Conservation (phyloP, 2,329 filamentous ascomycete genomes). For the Neurospora sp. region DNA sequence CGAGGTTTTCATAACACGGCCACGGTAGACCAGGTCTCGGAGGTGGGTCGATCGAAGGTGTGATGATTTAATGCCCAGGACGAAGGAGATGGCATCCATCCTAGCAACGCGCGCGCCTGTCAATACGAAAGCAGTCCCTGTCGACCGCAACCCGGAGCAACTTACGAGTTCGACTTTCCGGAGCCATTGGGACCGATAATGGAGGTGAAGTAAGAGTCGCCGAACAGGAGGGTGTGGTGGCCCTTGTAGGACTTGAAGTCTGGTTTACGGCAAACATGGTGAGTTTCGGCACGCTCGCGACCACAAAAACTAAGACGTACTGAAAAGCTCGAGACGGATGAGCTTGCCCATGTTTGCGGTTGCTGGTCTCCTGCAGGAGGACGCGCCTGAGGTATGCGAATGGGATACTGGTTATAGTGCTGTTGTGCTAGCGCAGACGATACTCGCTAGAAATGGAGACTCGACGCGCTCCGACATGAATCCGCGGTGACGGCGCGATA, state of each 20-base stretch:
- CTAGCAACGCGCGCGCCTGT: slow-evolving; percentile 34
- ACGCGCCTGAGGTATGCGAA: not conserved
- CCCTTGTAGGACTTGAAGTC: slow-evolving; percentile 99
- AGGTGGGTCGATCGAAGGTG: slow-evolving; percentile 90
- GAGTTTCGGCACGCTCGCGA: slow-evolving; percentile 5
- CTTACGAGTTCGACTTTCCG: slow-evolving; percentile 94
- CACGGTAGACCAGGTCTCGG: slow-evolving; percentile 91
- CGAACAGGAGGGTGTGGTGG: slow-evolving; percentile 86
- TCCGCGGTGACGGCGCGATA: not conserved
- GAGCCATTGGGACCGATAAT: slow-evolving; percentile 99
- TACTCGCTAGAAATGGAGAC: not conserved
- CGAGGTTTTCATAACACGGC: slow-evolving; percentile 81
- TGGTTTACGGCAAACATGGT: slow-evolving; percentile 25
- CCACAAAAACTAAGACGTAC: slow-evolving; percentile 39
- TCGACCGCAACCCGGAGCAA: slow-evolving; percentile 2
- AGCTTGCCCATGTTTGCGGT: slow-evolving; percentile 78
- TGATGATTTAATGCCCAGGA: slow-evolving; percentile 97
- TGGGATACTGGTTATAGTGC: not conserved
- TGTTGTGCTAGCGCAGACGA: not conserved
- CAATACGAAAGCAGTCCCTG: not conserved
- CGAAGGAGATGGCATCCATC: slow-evolving; percentile 99
- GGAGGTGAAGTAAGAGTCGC: slow-evolving; percentile 97
- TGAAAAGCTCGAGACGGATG: slow-evolving; percentile 87
- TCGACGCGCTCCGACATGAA: not conserved
- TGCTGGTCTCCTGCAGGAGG: slow-evolving; percentile 7